Percentiles rank a stretch among this genome's conserved stretches.
These are phyloP conservation scores for Eucalyptus melliodora DNA, from an alignment of 345 rosid genomes.

Conservation along the genomic window DNA sequence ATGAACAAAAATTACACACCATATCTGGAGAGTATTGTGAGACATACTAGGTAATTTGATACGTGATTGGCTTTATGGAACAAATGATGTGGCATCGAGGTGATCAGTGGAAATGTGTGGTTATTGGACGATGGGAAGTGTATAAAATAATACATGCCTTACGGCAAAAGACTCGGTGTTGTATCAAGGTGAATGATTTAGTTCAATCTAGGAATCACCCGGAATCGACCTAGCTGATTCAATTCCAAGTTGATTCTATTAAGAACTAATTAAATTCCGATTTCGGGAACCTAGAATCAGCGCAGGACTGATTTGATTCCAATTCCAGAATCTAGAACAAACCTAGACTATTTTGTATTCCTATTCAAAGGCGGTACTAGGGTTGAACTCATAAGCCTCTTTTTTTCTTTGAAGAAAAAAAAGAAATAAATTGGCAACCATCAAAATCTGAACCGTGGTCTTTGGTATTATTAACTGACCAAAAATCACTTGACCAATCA, in stretches of 20 bases:
- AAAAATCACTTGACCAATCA: neutral
- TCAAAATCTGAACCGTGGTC: neutral
- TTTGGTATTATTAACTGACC: neutral
- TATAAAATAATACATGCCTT: neutral
- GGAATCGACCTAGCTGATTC: neutral
- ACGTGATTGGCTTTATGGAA: neutral
- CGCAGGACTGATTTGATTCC: neutral
- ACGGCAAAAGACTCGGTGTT: neutral
- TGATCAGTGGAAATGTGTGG: neutral
- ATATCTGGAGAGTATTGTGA: neutral
- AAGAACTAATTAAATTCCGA: neutral
- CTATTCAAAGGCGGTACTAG: neutral
- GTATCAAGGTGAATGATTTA: neutral
- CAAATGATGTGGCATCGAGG: neutral
- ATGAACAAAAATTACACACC: neutral
- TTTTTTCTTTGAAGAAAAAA: neutral
- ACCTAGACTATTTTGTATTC: neutral
- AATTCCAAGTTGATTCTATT: neutral
- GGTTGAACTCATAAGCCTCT: neutral
- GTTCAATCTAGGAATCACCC: neutral
- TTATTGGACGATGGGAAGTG: neutral
- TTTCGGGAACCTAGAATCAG: neutral
- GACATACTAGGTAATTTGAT: neutral
- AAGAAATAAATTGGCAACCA: neutral
- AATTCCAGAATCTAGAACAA: neutral